Percentiles rank a stretch among this genome's conserved stretches.
phyloP scores from a whole-genome alignment of 139 green algal species.

The Zygnema circumcarinatum region DNA sequence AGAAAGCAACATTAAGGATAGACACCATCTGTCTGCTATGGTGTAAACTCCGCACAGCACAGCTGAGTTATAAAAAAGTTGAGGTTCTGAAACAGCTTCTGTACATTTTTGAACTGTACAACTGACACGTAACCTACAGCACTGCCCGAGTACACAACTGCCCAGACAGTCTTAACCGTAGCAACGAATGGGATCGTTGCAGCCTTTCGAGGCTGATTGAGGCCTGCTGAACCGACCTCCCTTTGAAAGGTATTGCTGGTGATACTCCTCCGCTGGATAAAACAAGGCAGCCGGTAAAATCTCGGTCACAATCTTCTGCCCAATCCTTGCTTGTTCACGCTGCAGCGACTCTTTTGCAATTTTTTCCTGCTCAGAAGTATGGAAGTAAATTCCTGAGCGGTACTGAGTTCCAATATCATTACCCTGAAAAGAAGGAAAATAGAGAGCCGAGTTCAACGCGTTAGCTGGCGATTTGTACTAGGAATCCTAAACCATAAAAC shows the following conservation, averaged over 20 bases:
- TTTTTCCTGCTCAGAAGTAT: slow-evolving; percentile 61
- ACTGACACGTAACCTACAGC: too few relatives aligned
- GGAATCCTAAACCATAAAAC: too few relatives aligned
- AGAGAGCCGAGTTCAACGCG: too few relatives aligned
- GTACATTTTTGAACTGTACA: too few relatives aligned
- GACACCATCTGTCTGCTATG: too few relatives aligned
- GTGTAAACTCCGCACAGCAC: too few relatives aligned
- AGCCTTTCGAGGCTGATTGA: slow-evolving; percentile 79
- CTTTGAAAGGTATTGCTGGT: slow-evolving; percentile 76
- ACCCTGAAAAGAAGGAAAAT: too few relatives aligned
- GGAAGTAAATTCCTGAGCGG: slow-evolving; percentile 76
- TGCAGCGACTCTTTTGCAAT: slow-evolving; percentile 33
- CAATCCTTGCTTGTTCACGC: slow-evolving; percentile 30
- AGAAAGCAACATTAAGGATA: too few relatives aligned
- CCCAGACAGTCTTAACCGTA: slow-evolving; percentile 72
- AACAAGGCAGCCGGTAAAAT: slow-evolving; percentile 38
- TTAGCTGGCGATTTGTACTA: too few relatives aligned
- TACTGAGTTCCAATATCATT: slow-evolving; percentile 84
- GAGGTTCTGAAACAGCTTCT: too few relatives aligned
- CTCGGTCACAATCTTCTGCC: slow-evolving; percentile 47
- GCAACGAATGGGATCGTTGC: slow-evolving; percentile 77
- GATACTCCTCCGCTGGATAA: slow-evolving; percentile 64
- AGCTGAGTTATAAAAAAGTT: too few relatives aligned
- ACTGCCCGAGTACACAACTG: too few relatives aligned
- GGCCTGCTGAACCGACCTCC: slow-evolving; percentile 72